Base-by-base conservation (phyloP, 192 early-diverging fungal species). In the Fimicolochytrium jonesii region DNA sequence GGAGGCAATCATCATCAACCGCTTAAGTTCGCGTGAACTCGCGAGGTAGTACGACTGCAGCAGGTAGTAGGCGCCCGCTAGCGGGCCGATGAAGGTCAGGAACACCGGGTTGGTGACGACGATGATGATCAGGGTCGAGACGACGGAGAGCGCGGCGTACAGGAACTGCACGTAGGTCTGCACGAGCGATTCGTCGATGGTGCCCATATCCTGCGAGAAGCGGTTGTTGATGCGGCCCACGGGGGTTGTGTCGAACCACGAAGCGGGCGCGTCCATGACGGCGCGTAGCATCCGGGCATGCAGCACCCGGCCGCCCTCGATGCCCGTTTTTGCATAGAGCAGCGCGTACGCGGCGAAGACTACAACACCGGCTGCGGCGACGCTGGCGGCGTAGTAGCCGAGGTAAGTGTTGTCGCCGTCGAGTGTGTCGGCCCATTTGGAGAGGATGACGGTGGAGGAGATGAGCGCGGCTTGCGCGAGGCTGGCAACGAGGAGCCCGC, bases 231-330 rank as follows among this genome's bases (percentile, higher is more conserved):
- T 85, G 20, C 82, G 70, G 10, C 87, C 87, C 10, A 86, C 34
- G 18, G 87, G 84, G 0, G 84, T 88, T 11, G 76, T 80, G 44
- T 74, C 78, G 61, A 87, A 90, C 70, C 91, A 92, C 6, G 73
- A 74, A 59, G 88, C 78, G 5, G 89, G 87, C 3, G 88, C 84
- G 5, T 82, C 68, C 65, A 86, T 65, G 6, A 92, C 74, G 28
- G n/a, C n/a, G n/a, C n/a, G n/a, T n/a, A n/a, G n/a, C n/a, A n/a
- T n/a, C 76, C 72, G 6, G 66, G 30, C 9, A 71, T 93, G 92
- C 9, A 91, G 67, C 0, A 46, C 65, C 57, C 71, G 70, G 6
- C 85, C 78, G 4, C 86, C 84, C 6, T n/a, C 31, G 11, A 73
- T 64, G 51, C 77, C 80, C 33, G 62, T 66, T 30, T 66, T 61